These are phyloP conservation scores for Chalciporus piperatus DNA, from an alignment of 768 basidiomycete species.

Conservation along the genomic window DNA sequence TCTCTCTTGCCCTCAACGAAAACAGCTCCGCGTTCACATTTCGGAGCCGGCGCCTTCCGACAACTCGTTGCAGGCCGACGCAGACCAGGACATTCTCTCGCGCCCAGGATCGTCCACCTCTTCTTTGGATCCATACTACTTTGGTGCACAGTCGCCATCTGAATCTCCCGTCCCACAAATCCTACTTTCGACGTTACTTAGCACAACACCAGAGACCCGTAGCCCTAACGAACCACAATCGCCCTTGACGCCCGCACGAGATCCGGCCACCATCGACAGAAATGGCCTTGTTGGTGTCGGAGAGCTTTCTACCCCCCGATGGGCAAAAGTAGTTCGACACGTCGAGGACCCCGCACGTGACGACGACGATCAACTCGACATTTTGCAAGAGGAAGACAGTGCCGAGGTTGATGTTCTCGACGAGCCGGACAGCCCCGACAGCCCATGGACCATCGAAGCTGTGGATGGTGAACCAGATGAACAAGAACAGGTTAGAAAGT, in stretches of 20 bases:
- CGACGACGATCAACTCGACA: conserved; percentile 37
- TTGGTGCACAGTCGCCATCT: conserved; percentile 67
- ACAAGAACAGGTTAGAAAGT: conserved; percentile 55
- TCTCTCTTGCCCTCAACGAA: conserved; percentile 8
- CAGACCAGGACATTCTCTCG: conserved; percentile 44
- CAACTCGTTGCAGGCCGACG: conserved; percentile 36
- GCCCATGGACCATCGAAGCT: conserved; percentile 88
- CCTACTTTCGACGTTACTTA: conserved; percentile 33
- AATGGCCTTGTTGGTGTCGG: conserved; percentile 90
- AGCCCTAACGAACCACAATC: conserved; percentile 51
- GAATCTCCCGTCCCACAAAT: conserved; percentile 58
- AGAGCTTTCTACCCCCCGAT: conserved; percentile 94
- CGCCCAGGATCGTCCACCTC: conserved; percentile 76
- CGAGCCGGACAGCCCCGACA: conserved; percentile 63
- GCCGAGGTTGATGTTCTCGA: conserved; percentile 30
- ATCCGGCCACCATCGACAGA: conserved; percentile 81
- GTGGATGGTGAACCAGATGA: conserved; percentile 78
- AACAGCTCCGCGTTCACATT: conserved; percentile 47
- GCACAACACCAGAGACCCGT: conserved; percentile 62
- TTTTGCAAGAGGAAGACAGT: conserved; percentile 31
- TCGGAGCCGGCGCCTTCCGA: conserved; percentile 39
- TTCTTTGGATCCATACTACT: conserved; percentile 87
- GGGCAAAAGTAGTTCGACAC: conserved; percentile 58
- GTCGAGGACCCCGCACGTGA: conserved; percentile 35
- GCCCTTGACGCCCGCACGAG: conserved; percentile 70